Percentiles rank a stretch among this genome's conserved stretches.
Conservation (phyloP, 2,329 filamentous ascomycete genomes). For the Phialemoniopsis sp. region DNA sequence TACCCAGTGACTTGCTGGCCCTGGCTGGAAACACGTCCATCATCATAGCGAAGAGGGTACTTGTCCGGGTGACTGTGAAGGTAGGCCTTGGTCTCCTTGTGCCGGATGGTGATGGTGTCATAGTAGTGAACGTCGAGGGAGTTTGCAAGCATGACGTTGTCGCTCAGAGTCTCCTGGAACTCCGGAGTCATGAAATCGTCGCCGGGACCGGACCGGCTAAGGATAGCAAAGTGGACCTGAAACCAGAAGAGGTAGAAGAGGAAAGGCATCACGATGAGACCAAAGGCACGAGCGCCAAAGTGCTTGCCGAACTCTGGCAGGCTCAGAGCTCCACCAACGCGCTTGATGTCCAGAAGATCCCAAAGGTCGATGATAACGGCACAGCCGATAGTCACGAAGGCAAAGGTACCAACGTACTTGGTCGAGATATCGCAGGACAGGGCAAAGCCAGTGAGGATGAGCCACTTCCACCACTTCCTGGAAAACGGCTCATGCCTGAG, state of each 20-base stretch:
- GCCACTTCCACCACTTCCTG: slow-evolving; percentile 99
- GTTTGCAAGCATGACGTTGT: slow-evolving; percentile 89
- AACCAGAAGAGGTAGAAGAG: slow-evolving; percentile 99
- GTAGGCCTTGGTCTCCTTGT: slow-evolving; percentile 97
- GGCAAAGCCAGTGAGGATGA: slow-evolving; percentile 88
- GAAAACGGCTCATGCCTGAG: slow-evolving; percentile 83
- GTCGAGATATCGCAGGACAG: slow-evolving; percentile 97
- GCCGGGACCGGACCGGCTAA: slow-evolving; percentile 83
- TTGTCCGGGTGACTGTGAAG: slow-evolving; percentile 87
- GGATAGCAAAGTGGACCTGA: slow-evolving; percentile 95
- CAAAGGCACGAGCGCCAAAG: slow-evolving; percentile 81
- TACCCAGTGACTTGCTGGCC: slow-evolving; percentile 98
- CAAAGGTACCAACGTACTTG: slow-evolving; percentile 96
- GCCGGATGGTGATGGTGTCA: slow-evolving; percentile 79
- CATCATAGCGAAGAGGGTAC: slow-evolving; percentile 94
- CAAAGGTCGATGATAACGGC: slow-evolving; percentile 93
- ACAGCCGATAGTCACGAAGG: slow-evolving; percentile 93
- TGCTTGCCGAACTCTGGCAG: slow-evolving; percentile 82
- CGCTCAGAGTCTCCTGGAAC: slow-evolving; percentile 94
- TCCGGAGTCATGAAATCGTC: slow-evolving; percentile 99
- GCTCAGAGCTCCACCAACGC: slow-evolving; percentile 74
- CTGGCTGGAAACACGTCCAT: slow-evolving; percentile 95
- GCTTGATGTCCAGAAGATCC: slow-evolving; percentile 87
- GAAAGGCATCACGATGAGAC: slow-evolving; percentile 86
- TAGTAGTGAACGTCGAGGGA: slow-evolving; percentile 86